Base-by-base conservation (phyloP, 108 stramenopile species). In the Thalassiosira profunda region DNA sequence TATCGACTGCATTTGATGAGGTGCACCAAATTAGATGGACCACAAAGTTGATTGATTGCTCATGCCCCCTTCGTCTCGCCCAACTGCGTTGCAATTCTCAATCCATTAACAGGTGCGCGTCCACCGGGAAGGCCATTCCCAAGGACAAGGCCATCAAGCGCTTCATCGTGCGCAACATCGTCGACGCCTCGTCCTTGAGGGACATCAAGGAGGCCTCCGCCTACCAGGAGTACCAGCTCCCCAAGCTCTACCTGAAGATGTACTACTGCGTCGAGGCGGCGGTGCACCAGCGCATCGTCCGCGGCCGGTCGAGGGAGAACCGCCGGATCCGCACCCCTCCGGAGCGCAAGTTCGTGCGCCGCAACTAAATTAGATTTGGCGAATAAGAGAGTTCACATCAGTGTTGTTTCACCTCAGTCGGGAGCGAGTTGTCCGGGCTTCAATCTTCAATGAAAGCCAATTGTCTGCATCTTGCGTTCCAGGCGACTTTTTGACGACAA, bases 61-160 rank as follows among this genome's bases (percentile, higher is more conserved):
- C 48, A 9, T 5, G 5, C 52, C 55, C 7, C 5, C 2, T 21
- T 23, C 46, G 25, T 52, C 43, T 17, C 48, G 40, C 33, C 20
- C 17, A 20, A 36, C 25, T 20, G 15, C 6, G 28, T 58, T 34
- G n/a, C n/a, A 23, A 58, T 15, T 47, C 51, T 29, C 15, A 41
- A 18, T 33, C 17, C 33, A 44, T 42, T 14, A 36, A 38, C 49
- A 89, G 92, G 55, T 99, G 99, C 77, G 97, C 92, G 18, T 97
- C 96, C 70, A 98, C 98, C 41, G 98, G 97, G 65, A 98, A 98
- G 89, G 98, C 98, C 80, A 98, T 98, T 81, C 97, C 99, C 45
- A 99, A 99, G 92, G 99, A 99, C 78, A 99, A 99, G 96, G 99
- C 99, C 65, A 97, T 99, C 89, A 98, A 98, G 95, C 93, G 99